Evolutionary conservation across 495 filamentous ascomycete species (phyloP), one percentile per base, ranked within the genome.

Genomic region (Geoglossum glabrum): DNA sequence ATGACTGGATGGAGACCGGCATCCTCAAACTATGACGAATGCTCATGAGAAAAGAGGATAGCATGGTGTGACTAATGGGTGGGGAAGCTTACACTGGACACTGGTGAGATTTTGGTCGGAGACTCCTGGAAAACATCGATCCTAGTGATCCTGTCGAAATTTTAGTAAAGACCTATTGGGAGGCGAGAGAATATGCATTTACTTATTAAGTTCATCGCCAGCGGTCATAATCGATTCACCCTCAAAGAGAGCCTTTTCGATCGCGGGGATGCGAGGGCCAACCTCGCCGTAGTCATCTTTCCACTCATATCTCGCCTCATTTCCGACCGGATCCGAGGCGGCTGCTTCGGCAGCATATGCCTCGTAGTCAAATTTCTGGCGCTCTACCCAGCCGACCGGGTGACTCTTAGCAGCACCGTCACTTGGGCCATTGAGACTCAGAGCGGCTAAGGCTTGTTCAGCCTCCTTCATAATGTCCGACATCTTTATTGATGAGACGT

Each of bases 1-100:
- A 98, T 83, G 33, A 80, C 73, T 0, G 93, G 92, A 63, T 98
- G 92, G 23, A 98, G 71, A 1, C 87, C 87, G 26, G 87, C 86
- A 46, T 85, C 76, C 6, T 82, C 72, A 62, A 92, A 95, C 64
- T 79, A 59, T 40, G 57, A n/a, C 40, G 30, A 19, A 60, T 27
- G 50, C 19, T 31, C 3, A 61, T 38, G 64, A 33, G 17, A 49
- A 26, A 26, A 54, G 50, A 56, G 26, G 61, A 54, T 55, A 57
- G 15, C 51, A 30, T 27, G 40, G n/a, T 30, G 6, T 15, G 23
- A 6, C 45, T 9, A 5, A 27, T 19, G 13, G 19, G 38, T 3
- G 25, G 17, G 55, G 7, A 58, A 21, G 64, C 67, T 62, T 64
- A 77, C 76, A 23, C 63, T 67, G 17, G 57, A 62, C 59, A 86